Evolutionary conservation across 2,329 filamentous ascomycete genomes (phyloP).

Genomic region (Amauroascus verrucosus): DNA sequence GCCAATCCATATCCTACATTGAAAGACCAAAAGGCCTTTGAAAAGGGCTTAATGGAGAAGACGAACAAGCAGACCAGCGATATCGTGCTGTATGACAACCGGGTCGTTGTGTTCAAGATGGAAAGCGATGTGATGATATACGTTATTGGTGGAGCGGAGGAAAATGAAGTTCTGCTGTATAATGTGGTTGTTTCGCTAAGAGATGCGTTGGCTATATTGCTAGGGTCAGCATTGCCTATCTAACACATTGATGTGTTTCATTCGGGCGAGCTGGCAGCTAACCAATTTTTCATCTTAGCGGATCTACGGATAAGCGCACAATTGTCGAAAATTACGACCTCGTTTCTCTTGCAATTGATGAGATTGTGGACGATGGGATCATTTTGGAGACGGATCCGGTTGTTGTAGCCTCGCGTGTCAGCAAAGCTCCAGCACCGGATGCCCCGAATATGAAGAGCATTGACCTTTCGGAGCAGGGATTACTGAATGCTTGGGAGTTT

Average conservation of each 20-base stretch:
- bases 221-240: slow-evolving; percentile 56
- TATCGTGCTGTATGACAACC: slow-evolving; percentile 95
- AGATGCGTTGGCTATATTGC: slow-evolving; percentile 78
- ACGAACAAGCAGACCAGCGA: slow-evolving; percentile 91
- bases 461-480: slow-evolving; percentile 88
- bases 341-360: slow-evolving; percentile 84
- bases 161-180: slow-evolving; percentile 96
- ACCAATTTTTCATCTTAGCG: slow-evolving; percentile 43
- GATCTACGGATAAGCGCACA: slow-evolving; percentile 93
- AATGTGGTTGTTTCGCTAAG: slow-evolving; percentile 85
- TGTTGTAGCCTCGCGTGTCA: slow-evolving; percentile 84
- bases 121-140: slow-evolving; percentile 97
- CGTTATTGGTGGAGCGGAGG: slow-evolving; percentile 78
- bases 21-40: slow-evolving; percentile 92
- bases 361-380: slow-evolving; percentile 90
- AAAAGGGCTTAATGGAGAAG: slow-evolving; percentile 92
- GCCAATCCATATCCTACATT: slow-evolving; percentile 74
- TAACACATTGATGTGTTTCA: neutral
- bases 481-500: slow-evolving; percentile 88
- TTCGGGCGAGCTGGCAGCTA: neutral
- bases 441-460: slow-evolving; percentile 80
- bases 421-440: slow-evolving; percentile 82
- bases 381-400: slow-evolving; percentile 96
- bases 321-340: slow-evolving; percentile 98
- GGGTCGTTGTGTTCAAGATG: slow-evolving; percentile 93